These are phyloP conservation scores for Hypomontagnella submonticulosa DNA, from an alignment of 495 filamentous ascomycete species.

Conservation along the genomic window DNA sequence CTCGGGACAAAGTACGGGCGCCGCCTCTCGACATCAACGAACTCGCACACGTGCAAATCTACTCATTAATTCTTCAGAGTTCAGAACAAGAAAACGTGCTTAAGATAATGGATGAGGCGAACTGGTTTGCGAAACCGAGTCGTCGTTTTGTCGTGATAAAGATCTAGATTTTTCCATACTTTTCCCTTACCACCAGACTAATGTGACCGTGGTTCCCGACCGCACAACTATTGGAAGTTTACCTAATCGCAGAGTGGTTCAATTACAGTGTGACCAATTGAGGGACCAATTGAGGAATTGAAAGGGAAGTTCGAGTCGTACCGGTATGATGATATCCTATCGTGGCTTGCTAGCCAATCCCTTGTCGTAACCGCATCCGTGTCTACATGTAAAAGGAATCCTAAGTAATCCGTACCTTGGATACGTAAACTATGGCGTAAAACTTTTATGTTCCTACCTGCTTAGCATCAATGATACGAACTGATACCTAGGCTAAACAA, in stretches of 20 bases:
- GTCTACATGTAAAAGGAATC: constrained; percentile 28
- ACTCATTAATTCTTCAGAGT: constrained; percentile 22
- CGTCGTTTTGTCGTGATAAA: constrained; percentile 17
- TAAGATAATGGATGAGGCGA: constrained; percentile 44
- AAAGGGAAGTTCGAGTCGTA: neutral
- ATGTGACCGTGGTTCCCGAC: neutral
- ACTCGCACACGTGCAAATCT: constrained; percentile 37
- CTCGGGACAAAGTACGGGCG: constrained; percentile 14
- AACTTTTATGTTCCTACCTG: neutral
- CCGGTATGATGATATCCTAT: constrained; percentile 7
- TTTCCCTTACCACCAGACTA: neutral
- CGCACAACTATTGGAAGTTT: constrained; percentile 12
- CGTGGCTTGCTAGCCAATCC: constrained; percentile 38
- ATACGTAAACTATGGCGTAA: constrained; percentile 29
- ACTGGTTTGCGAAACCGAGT: constrained; percentile 31
- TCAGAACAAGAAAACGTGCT: constrained; percentile 43
- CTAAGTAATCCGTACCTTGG: constrained; percentile 30
- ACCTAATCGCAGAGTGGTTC: constrained; percentile 1
- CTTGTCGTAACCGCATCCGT: constrained; percentile 32
- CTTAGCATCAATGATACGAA: too few species aligned
- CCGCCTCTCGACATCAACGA: constrained; percentile 29
- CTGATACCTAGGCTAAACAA: too few species aligned
- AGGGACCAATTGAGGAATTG: neutral
- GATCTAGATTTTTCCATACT: constrained; percentile 18
- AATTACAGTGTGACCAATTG: neutral